Evolutionary conservation across 2,329 filamentous ascomycete genomes (phyloP), one percentile per base, ranked within the genome.

Genomic region (Cadophora malorum): DNA sequence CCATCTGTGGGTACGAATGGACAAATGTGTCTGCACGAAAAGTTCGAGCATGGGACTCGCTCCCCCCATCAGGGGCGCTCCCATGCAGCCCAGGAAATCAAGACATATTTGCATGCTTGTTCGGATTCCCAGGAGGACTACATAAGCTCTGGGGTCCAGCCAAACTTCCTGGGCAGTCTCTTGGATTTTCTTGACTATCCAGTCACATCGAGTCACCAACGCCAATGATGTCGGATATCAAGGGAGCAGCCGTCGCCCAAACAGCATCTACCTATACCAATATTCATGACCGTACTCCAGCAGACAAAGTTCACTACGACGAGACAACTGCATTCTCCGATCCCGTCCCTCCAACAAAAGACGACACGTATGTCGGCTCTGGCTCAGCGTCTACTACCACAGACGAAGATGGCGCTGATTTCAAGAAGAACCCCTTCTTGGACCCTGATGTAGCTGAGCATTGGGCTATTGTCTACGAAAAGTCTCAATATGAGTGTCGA

Each of bases 401-500:
- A 12, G 70, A 71, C 47, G 70, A 74, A 58, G 67, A 72, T 63
- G 68, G 70, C 31, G 62, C 55, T 5, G 41, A 25, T 1, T 63
- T 71, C 47, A 56, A 49, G 35, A 70, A 67, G 60, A 74, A 74
- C 53, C 67, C 68, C 4, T 75, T 75, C 50, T 49, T 71, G 28
- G 74, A 76, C 65, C 74, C 74, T 1, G 74, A 75, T 47, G 67
- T 74, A n/a, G 69, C 62, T 49, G 67, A 68, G 2, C 67, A 75
- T 52, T 76, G 69, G 61, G 64, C 61, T 35, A 58, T 21, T 8
- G 65, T 74, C 8, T 75, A 75, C 35, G 74, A 76, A 21, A 72
- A 75, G 52, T 67, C 74, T 4, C 55, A 70, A 31, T 76, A 76
- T 64, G 74, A 76, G 67, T 74, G 72, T 50, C 71, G 74, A 23